phyloP scores from a whole-genome alignment of 1,139 yeast genomes.

The Suhomyces bolitotheri region DNA sequence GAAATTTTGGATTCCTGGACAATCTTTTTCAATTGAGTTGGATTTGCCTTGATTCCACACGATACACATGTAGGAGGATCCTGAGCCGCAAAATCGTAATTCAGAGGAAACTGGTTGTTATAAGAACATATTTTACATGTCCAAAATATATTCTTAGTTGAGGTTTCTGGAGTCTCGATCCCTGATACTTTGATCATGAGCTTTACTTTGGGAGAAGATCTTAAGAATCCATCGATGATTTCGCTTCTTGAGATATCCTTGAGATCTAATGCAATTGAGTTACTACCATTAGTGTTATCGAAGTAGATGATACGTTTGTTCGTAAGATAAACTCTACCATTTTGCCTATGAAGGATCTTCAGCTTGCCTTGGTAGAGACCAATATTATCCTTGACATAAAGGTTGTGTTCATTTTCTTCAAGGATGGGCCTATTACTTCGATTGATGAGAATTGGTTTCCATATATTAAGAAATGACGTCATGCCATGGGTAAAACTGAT shows the following conservation, averaged over 20 bases:
- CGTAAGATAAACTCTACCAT: slow-evolving; percentile 79
- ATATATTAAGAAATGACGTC: slow-evolving; percentile 23
- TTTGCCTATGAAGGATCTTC: slow-evolving; percentile 63
- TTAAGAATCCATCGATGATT: slow-evolving; percentile 62
- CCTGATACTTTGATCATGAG: slow-evolving; percentile 23
- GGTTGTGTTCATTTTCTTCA: slow-evolving; percentile 38
- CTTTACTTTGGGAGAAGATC: slow-evolving; percentile 77
- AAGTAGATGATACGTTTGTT: slow-evolving; percentile 71
- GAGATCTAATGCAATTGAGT: slow-evolving; percentile 54
- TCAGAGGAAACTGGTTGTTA: slow-evolving; percentile 51
- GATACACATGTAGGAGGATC: slow-evolving; percentile 62
- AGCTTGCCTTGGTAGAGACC: slow-evolving; percentile 73
- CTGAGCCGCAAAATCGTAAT: slow-evolving; percentile 32
- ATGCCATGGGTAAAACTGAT: too few relatives aligned
- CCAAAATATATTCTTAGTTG: slow-evolving; percentile 44
- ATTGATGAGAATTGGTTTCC: slow-evolving; percentile 44
- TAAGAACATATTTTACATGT: slow-evolving; percentile 81
- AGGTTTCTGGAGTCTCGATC: slow-evolving; percentile 6
- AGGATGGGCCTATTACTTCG: slow-evolving; percentile 51
- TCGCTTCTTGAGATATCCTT: slow-evolving; percentile 46
- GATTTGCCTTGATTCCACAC: slow-evolving; percentile 61
- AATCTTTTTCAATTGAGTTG: slow-evolving; percentile 2
- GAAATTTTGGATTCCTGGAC: slow-evolving; percentile 1
- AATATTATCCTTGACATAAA: slow-evolving; percentile 53
- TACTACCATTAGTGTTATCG: slow-evolving; percentile 47